A percentile compares a stretch with the other conserved stretches of the same genome.
phyloP scores from a whole-genome alignment of 1,284 basidiomycete species.

The Melampsora americana region DNA sequence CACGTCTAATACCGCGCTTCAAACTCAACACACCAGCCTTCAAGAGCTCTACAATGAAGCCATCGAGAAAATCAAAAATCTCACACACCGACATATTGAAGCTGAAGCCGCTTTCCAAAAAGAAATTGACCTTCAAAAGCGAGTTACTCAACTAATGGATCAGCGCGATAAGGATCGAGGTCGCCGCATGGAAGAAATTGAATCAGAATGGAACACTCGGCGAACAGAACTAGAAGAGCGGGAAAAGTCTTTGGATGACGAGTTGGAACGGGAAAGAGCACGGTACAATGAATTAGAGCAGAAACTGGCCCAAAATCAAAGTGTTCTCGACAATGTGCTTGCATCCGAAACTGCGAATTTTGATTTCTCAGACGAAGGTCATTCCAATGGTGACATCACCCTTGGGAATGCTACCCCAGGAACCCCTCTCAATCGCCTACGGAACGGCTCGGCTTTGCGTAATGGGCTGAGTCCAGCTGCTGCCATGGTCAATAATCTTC shows the following conservation, averaged over 20 bases:
- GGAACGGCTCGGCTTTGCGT: constrained; percentile 5
- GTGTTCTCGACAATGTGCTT: constrained; percentile 63
- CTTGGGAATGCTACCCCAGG: constrained; percentile 7
- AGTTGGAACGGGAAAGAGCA: constrained; percentile 61
- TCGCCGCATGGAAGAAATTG: constrained; percentile 70
- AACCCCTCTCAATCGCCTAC: constrained; percentile 41
- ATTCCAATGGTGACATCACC: constrained; percentile 39
- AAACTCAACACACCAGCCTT: constrained; percentile 25
- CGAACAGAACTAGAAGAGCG: constrained; percentile 66
- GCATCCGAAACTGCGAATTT: constrained; percentile 16
- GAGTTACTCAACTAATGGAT: constrained; percentile 74
- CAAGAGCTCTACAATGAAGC: constrained; percentile 24
- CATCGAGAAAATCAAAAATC: constrained; percentile 60
- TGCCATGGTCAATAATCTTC: constrained; percentile 72
- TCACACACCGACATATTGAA: constrained; percentile 70
- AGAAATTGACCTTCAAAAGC: constrained; percentile 68
- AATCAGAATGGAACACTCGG: constrained; percentile 70
- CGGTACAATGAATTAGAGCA: constrained; percentile 55
- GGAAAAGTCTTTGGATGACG: constrained; percentile 65
- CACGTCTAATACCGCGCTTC: constrained; percentile 17
- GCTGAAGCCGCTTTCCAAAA: constrained; percentile 72
- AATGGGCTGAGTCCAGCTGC: constrained; percentile 63
- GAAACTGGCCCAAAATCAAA: constrained; percentile 60
- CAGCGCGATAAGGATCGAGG: constrained; percentile 74
- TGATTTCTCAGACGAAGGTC: constrained; percentile 16